A percentile compares a stretch with the other conserved stretches of the same genome.
Conservation (phyloP, 805 yeast species). For the Cyberlindnera euphorbiae region DNA sequence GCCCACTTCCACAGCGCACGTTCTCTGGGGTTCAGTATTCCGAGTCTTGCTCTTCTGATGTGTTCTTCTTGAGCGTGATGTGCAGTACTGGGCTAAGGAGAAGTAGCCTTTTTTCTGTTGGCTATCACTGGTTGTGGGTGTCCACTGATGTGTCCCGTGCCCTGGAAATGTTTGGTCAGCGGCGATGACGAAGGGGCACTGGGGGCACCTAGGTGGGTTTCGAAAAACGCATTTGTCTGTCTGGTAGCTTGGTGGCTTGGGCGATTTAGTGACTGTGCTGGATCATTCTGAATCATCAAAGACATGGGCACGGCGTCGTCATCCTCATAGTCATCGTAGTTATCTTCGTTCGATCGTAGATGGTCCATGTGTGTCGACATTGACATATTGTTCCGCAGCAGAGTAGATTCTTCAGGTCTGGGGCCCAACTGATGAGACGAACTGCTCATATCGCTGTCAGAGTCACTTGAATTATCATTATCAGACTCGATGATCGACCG, state of each 20-base stretch:
- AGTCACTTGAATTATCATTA: constrained; percentile 15
- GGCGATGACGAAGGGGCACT: too few species aligned
- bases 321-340: constrained; percentile 16
- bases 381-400: constrained; percentile 14
- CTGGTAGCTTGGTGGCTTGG: too few species aligned
- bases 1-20: constrained; percentile 96
- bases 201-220: too few species aligned
- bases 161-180: too few species aligned
- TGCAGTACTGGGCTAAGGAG: background rate
- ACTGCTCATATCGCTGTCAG: constrained; percentile 13
- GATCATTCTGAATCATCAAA: constrained; percentile 18
- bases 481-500: constrained; percentile 25
- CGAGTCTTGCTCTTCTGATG: constrained; percentile 27
- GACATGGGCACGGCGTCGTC: constrained; percentile 24
- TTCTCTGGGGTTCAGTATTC: constrained; percentile 57
- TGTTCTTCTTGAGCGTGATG: constrained; percentile 18
- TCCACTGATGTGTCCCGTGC: too few species aligned
- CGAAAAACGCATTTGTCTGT: too few species aligned
- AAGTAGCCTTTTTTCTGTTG: too few species aligned
- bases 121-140: too few species aligned
- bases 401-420: too few species aligned
- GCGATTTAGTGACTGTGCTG: too few species aligned
- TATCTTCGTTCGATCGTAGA: background rate
- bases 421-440: too few species aligned
- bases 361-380: constrained; percentile 1